A percentile compares a stretch with the other conserved stretches of the same genome.
These are phyloP conservation scores for Plenodomus lindquistii DNA, from an alignment of 2,329 filamentous ascomycete genomes.

Conservation along the genomic window DNA sequence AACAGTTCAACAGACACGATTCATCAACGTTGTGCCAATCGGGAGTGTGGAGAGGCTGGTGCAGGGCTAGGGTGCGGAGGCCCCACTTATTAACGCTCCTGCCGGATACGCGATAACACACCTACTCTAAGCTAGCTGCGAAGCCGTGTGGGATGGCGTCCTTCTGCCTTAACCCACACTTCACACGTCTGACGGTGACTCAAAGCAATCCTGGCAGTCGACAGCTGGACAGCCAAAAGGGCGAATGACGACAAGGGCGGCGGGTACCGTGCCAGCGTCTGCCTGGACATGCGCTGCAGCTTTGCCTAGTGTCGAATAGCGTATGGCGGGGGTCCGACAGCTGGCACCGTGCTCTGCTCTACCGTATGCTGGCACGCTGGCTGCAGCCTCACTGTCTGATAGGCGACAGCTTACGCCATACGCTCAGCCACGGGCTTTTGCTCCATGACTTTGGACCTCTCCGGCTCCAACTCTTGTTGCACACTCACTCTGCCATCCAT, in stretches of 20 bases:
- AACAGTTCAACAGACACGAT: too few species aligned
- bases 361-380: slow-evolving; percentile 13
- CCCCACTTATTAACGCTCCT: background rate
- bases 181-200: background rate
- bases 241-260: slow-evolving; percentile 12
- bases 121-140: too few species aligned
- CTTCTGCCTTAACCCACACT: too few species aligned
- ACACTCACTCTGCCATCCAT: background rate
- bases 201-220: background rate
- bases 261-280: slow-evolving; percentile 7
- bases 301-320: slow-evolving; percentile 7
- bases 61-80: background rate
- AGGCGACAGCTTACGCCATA: background rate
- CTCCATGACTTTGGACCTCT: background rate
- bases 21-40: too few species aligned
- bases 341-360: slow-evolving; percentile 18
- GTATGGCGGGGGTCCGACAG: slow-evolving; percentile 17
- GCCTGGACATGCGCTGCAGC: slow-evolving; percentile 2
- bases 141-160: too few species aligned
- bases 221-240: slow-evolving; percentile 4
- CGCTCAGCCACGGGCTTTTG: background rate
- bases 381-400: slow-evolving; percentile 2
- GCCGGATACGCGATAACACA: background rate
- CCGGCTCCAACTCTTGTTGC: background rate
- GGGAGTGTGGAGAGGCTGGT: background rate